Conservation (phyloP, 2,329 filamentous ascomycete species). For the Keithomyces neogunnii region DNA sequence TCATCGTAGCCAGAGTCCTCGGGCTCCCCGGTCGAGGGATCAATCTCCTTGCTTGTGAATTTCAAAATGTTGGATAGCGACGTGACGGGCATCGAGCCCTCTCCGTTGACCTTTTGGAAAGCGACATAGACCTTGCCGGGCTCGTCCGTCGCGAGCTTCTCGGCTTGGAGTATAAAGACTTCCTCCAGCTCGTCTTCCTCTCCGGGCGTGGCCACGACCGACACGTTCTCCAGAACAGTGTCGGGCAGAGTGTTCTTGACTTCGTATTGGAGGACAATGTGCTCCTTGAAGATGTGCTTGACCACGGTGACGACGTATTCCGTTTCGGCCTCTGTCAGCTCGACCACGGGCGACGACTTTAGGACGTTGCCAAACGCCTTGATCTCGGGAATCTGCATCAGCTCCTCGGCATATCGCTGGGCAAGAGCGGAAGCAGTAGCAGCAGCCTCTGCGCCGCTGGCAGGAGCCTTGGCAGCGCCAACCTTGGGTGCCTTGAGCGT, state of each 20-base stretch:
- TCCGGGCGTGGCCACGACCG: constrained; percentile 68
- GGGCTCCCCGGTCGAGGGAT: constrained; percentile 85
- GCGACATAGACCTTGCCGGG: constrained; percentile 92
- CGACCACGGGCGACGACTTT: constrained; percentile 79
- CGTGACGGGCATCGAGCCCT: constrained; percentile 66
- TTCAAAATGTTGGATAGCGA: constrained; percentile 90
- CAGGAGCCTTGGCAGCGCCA: constrained; percentile 63
- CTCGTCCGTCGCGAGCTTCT: constrained; percentile 73
- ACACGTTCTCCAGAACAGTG: constrained; percentile 83
- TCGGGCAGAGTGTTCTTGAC: constrained; percentile 95
- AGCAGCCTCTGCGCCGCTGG: constrained; percentile 62
- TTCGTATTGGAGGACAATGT: constrained; percentile 92
- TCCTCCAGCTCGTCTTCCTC: constrained; percentile 82
- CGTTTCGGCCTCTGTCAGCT: constrained; percentile 93
- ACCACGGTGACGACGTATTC: constrained; percentile 91
- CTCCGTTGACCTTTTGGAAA: constrained; percentile 75
- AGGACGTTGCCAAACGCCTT: constrained; percentile 81
- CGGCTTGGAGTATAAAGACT: constrained; percentile 86
- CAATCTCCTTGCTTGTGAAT: constrained; percentile 97
- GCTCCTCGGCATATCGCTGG: constrained; percentile 81
- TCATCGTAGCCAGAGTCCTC: constrained; percentile 93
- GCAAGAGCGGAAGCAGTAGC: constrained; percentile 71
- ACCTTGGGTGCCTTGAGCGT: constrained; percentile 89
- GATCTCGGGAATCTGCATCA: constrained; percentile 85
- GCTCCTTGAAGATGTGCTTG: constrained; percentile 97